phyloP scores from a whole-genome alignment of 345 rosid genomes.

The Eutrema japonicum region DNA sequence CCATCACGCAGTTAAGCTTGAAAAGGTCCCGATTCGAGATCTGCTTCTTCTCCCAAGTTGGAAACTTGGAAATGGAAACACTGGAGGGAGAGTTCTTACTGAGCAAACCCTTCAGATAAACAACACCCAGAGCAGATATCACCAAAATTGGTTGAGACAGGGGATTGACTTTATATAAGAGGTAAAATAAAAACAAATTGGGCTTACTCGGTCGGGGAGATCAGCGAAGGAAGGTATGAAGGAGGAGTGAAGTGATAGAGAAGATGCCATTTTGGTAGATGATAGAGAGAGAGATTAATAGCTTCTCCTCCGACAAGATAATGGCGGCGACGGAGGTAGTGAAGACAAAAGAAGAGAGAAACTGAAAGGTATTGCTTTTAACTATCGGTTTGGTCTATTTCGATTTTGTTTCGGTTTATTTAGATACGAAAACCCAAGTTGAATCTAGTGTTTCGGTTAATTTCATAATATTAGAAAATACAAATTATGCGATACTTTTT shows the following conservation, averaged over 20 bases:
- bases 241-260: slow-evolving; percentile 42
- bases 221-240: slow-evolving; percentile 40
- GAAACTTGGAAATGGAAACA: slow-evolving; percentile 43
- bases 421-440: neutral
- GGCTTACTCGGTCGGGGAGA: slow-evolving; percentile 41
- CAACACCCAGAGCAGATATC: slow-evolving; percentile 16
- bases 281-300: neutral
- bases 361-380: neutral
- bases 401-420: slow-evolving; percentile 19
- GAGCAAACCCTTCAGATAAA: slow-evolving; percentile 46
- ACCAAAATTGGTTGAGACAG: neutral
- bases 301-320: slow-evolving; percentile 30
- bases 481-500: neutral
- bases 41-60: slow-evolving; percentile 41
- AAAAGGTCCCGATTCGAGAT: slow-evolving; percentile 40
- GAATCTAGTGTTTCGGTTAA: neutral
- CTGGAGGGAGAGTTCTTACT: slow-evolving; percentile 27
- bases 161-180: neutral
- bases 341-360: neutral
- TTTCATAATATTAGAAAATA: neutral
- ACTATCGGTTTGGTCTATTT: slow-evolving; percentile 30
- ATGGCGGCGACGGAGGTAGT: slow-evolving; percentile 33
- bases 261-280: slow-evolving; percentile 43
- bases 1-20: slow-evolving; percentile 51
- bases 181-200: neutral